These are phyloP conservation scores for Paragyromitra xinjiangensis DNA, from an alignment of 495 filamentous ascomycete genomes.

Conservation along the genomic window DNA sequence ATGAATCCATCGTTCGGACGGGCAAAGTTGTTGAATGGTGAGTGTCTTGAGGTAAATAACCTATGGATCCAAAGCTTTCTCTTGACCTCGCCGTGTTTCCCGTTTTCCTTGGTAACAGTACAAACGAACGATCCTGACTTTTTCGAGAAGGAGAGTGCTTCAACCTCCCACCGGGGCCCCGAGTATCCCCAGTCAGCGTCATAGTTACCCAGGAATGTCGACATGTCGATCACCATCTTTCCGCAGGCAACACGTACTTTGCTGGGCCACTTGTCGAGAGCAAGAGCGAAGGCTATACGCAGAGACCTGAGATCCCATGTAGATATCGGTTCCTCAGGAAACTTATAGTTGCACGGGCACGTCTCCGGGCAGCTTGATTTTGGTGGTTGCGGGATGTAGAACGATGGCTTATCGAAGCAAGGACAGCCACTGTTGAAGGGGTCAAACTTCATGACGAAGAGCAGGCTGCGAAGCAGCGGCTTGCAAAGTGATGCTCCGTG, in stretches of 20 bases:
- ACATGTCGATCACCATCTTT: constrained; percentile 36
- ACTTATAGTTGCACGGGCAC: constrained; percentile 40
- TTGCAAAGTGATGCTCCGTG: constrained; percentile 37
- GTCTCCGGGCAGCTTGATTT: constrained; percentile 11
- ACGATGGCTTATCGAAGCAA: constrained; percentile 23
- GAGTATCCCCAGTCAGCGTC: constrained; percentile 47
- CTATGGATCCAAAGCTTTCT: constrained; percentile 49
- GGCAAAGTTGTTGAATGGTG: constrained; percentile 25
- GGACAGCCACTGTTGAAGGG: constrained; percentile 16
- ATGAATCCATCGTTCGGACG: constrained; percentile 25
- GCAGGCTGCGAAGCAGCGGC: constrained; percentile 32
- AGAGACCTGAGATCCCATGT: constrained; percentile 41
- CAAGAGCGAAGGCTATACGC: constrained; percentile 34
- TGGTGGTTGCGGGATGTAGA: constrained; percentile 4
- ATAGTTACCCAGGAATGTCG: constrained; percentile 22
- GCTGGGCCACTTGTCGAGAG: constrained; percentile 39
- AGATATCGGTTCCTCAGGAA: constrained; percentile 36
- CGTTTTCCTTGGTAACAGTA: constrained; percentile 35
- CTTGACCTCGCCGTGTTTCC: constrained; percentile 7
- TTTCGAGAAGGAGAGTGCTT: constrained; percentile 42
- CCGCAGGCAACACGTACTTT: constrained; percentile 40
- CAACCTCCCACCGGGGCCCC: constrained; percentile 22
- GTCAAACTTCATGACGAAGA: constrained; percentile 38
- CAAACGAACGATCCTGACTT: constrained; percentile 42
- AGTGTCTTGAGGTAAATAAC: constrained; percentile 37